Evolutionary conservation across 805 yeast genomes (phyloP).

Genomic region (Kuraishia piskuri): DNA sequence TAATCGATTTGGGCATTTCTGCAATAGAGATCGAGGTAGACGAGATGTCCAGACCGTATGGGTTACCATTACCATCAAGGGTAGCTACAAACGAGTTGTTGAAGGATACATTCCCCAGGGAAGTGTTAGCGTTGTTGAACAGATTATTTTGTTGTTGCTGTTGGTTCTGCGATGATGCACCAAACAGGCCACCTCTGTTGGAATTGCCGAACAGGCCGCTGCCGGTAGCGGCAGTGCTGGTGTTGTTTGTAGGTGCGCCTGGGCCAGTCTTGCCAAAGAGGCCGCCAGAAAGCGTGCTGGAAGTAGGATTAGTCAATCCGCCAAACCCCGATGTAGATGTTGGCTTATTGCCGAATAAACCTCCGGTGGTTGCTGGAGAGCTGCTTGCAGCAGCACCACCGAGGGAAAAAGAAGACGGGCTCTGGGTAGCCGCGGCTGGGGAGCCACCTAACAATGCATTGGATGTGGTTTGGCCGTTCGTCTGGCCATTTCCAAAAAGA

Average conservation of each 20-base stretch:
- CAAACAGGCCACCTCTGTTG: not conserved
- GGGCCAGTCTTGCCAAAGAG: conserved; percentile 13
- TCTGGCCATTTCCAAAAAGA: conserved; percentile 18
- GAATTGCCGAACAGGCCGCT: conserved; percentile 18
- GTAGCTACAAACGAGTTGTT: conserved; percentile 2
- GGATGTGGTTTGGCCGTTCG: conserved; percentile 13
- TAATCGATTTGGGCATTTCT: conserved; percentile 22
- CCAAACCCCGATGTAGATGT: conserved; percentile 3
- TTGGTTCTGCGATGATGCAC: not conserved
- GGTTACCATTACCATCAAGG: conserved; percentile 8
- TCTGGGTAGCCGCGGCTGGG: not conserved
- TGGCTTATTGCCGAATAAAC: conserved; percentile 16
- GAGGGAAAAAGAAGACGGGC: conserved; percentile 1
- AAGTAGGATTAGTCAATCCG: conserved; percentile 9
- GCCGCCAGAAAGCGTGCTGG: conserved; percentile 11
- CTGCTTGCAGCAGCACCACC: not conserved
- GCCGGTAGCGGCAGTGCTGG: conserved; percentile 2
- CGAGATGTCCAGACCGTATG: conserved; percentile 17
- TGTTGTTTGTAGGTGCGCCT: conserved; percentile 8
- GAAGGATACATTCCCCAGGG: not conserved
- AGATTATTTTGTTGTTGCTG: not conserved
- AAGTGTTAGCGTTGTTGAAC: not conserved
- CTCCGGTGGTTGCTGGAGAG: conserved; percentile 8
- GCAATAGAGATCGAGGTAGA: conserved; percentile 1
- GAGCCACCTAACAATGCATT: not conserved